Evolutionary conservation across 2,329 filamentous ascomycete genomes (phyloP), one percentile per base, ranked within the genome.

Genomic region (Ophiostoma sp.): DNA sequence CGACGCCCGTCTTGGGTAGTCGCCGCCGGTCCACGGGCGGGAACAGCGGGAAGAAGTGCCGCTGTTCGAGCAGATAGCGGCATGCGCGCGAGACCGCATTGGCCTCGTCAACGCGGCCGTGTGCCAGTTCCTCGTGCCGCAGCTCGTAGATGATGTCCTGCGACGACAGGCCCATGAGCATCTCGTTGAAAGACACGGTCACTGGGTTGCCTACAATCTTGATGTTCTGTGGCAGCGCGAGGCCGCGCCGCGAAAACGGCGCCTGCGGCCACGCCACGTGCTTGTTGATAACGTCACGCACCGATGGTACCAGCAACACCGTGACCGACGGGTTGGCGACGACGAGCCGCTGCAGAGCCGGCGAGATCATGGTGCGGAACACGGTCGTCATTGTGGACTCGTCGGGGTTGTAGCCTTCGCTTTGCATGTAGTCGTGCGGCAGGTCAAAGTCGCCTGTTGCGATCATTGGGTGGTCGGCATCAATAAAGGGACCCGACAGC

Each of bases 11-110:
- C 76, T 85, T 89, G 42, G 89, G 87, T 68, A 92, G 79, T 72
- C 81, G 86, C 69, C 86, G 83, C 65, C 93, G 84, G 66, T 90
- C 87, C 12, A 88, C 84, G 0, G 94, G 88, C 5, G 95, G 95
- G 75, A 93, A 97, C 0, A 98, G 79, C 0, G 95, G 95, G 74
- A 92, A 92, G 78, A 93, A 98, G 75, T 95, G 93, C 6, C 93
- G 83, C 79, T 98, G 95, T 78, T 97, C 90, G 69, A 99, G 86
- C 18, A 99, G 78, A 73, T 95, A 89, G 27, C 87, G 84, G 5
- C 90, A 87, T 64, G 93, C 78, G n/a, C 94, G 81, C 16, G 88
- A 86, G 74, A 94, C 82, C 40, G 91, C 74, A 72, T 91, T 87
- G 0, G 82, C 77, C 67, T 88, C 84, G 8, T 67, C 44, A n/a